Conservation (phyloP, 2,329 filamentous ascomycete species). For the Didymella glomerata region DNA sequence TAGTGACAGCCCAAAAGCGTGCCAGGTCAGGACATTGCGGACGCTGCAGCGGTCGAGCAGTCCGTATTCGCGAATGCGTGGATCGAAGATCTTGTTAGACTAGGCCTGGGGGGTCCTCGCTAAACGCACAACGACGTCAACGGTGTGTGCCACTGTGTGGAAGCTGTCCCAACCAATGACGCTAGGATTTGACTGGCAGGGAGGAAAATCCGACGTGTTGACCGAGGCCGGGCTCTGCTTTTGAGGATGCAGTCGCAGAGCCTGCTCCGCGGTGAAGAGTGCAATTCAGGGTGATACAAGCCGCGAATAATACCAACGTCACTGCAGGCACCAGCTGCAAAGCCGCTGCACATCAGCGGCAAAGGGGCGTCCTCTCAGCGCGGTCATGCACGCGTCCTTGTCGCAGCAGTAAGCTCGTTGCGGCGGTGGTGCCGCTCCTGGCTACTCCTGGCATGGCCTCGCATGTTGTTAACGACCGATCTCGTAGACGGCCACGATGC, state of each 20-base stretch:
- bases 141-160: conserved; percentile 2
- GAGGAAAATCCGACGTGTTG: neutral
- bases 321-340: conserved; percentile 6
- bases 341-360: neutral
- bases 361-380: neutral
- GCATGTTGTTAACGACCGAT: conserved; percentile 22
- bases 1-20: neutral
- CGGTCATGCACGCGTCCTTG: conserved; percentile 6
- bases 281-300: neutral
- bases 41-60: conserved; percentile 2
- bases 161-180: conserved; percentile 4
- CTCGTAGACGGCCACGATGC: conserved; percentile 17
- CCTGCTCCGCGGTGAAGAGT: neutral
- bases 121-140: conserved; percentile 13
- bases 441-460: conserved; percentile 10
- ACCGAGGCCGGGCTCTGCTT: neutral
- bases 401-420: conserved; percentile 16
- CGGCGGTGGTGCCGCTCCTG: conserved; percentile 5
- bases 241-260: neutral
- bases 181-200: neutral
- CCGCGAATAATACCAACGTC: conserved; percentile 10
- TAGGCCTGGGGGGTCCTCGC: conserved; percentile 5
- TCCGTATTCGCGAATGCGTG: neutral
- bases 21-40: conserved; percentile 2
- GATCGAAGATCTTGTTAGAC: conserved; percentile 13